Percentiles rank a stretch among this genome's conserved stretches.
phyloP scores from a whole-genome alignment of 1,284 basidiomycete species.

The Trametes sp. region DNA sequence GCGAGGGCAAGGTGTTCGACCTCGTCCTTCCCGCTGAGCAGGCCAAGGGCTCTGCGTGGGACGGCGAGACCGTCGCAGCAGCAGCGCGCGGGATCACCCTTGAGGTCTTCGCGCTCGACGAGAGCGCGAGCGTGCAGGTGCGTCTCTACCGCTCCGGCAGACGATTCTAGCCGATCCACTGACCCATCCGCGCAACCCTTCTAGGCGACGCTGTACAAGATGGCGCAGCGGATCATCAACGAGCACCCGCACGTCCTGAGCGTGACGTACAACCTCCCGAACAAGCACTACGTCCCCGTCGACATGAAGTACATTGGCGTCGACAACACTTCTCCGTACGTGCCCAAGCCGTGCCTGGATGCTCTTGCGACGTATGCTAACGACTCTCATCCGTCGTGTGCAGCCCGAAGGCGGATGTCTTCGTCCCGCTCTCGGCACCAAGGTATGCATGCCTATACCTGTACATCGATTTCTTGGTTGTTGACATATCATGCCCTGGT shows the following conservation, averaged over 20 bases:
- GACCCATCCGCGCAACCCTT: too few species aligned
- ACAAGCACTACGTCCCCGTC: slow-evolving; percentile 93
- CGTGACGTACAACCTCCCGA: slow-evolving; percentile 85
- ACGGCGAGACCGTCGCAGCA: slow-evolving; percentile 61
- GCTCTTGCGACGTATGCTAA: neutral
- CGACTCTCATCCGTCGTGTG: neutral
- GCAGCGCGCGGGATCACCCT: slow-evolving; percentile 75
- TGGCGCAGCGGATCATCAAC: slow-evolving; percentile 77
- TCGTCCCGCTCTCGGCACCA: slow-evolving; percentile 81
- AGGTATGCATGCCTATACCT: slow-evolving; percentile 53
- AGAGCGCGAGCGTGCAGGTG: slow-evolving; percentile 93
- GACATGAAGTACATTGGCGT: slow-evolving; percentile 73
- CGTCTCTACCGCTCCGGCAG: slow-evolving; percentile 22
- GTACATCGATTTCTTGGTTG: slow-evolving; percentile 20
- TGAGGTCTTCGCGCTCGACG: slow-evolving; percentile 85
- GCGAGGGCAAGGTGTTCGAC: slow-evolving; percentile 56
- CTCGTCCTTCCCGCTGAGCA: slow-evolving; percentile 48
- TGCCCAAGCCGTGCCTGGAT: neutral
- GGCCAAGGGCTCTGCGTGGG: slow-evolving; percentile 62
- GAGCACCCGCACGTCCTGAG: slow-evolving; percentile 69
- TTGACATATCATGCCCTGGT: slow-evolving; percentile 36
- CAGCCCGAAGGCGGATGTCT: slow-evolving; percentile 82
- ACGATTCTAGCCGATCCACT: too few species aligned
- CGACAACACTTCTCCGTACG: slow-evolving; percentile 59
- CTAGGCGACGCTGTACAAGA: slow-evolving; percentile 94